Evolutionary conservation across 2,329 filamentous ascomycete genomes (phyloP), one percentile per base, ranked within the genome.

Genomic region (Xylaria sp.): DNA sequence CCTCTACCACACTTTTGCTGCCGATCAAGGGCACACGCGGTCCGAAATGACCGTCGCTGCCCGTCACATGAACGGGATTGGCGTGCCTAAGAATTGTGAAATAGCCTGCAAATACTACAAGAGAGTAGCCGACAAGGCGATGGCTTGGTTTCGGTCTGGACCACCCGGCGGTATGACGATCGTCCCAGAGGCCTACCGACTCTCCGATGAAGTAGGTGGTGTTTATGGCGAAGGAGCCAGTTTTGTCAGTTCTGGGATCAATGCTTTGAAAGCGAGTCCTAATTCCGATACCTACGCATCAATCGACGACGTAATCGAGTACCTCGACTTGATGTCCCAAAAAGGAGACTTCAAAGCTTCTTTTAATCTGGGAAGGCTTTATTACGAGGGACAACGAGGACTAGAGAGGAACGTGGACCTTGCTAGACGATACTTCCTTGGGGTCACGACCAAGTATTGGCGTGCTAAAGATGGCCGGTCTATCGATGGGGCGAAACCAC

Each of bases 201-300:
- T 97, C 74, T 93, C 94, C 3, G 97, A 99, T 76, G 93, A 97
- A 57, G 84, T 91, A 34, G 97, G 96, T 8, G 96, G 96, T 50
- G 91, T 97, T 7, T 99, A 97, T 78, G 97, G 96, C 55, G 93
- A 97, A 80, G 97, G 96, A 3, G 96, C 96, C 13, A 98, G 95
- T 77, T 93, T 91, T 45, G 91, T 91, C 28, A 97, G 94, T 77
- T 91, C 96, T 0, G 96, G 96, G 4, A 86, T 88, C 65, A 94
- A 97, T 77, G 93, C 94, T 4, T 87, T 91, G 75, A 90, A 90
- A 70, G 88, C 90, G 23, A 89, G 89, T 64, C 86, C 90, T 1
- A 90, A 91, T 71, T 93, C 93, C 2, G 92, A 96, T 76, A 89
- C 91, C 0, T 91, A 97, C 75, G 93, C 94, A 0, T 92, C 93